Conservation (phyloP, 495 filamentous ascomycete genomes). For the Amphirosellinia nigrospora region DNA sequence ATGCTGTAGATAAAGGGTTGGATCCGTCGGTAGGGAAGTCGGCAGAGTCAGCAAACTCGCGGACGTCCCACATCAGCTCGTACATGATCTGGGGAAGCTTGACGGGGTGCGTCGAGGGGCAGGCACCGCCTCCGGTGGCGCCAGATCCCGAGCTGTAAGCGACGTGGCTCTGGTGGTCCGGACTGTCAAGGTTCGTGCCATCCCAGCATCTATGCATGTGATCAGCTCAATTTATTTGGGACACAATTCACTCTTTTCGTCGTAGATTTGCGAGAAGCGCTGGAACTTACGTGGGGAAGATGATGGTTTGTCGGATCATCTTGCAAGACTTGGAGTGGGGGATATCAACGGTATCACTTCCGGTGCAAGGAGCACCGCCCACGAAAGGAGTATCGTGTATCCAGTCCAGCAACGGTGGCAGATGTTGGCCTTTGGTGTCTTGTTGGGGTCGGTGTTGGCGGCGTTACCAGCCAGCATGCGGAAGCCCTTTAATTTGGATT, state of each 20-base stretch:
- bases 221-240: conserved; percentile 40
- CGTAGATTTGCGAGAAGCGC: neutral
- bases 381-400: conserved; percentile 52
- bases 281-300: conserved; percentile 60
- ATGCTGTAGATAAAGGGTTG: conserved; percentile 61
- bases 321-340: conserved; percentile 57
- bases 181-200: conserved; percentile 61
- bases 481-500: conserved; percentile 64
- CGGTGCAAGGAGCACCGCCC: conserved; percentile 54
- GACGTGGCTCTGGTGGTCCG: conserved; percentile 69
- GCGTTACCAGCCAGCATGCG: conserved; percentile 57
- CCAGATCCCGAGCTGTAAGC: conserved; percentile 59
- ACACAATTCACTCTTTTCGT: neutral
- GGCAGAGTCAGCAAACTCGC: conserved; percentile 57
- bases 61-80: conserved; percentile 70
- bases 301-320: conserved; percentile 64
- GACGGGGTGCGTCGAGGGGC: conserved; percentile 66
- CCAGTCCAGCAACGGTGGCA: conserved; percentile 64
- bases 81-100: conserved; percentile 72
- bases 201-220: conserved; percentile 54
- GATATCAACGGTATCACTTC: conserved; percentile 62
- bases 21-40: conserved; percentile 61
- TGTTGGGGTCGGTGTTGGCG: conserved; percentile 54
- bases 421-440: conserved; percentile 58
- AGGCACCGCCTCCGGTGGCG: conserved; percentile 60